Base-by-base conservation (phyloP, 805 yeast species). In the Kodamaea kaohsiungensis region DNA sequence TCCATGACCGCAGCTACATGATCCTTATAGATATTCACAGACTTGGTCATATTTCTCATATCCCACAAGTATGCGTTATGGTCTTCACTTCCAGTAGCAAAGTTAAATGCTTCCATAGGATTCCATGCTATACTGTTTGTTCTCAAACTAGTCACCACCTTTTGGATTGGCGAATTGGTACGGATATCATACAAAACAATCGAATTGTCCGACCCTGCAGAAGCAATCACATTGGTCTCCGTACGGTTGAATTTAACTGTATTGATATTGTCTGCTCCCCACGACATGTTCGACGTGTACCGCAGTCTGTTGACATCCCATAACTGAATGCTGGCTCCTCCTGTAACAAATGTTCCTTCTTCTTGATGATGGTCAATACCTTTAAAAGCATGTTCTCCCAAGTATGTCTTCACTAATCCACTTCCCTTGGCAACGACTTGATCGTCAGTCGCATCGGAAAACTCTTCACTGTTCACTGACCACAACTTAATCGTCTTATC, bases 1-100 rank as follows among this genome's bases (percentile, higher is more conserved):
- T 89, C 96, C 85, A 93, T 82, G 9, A 95, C 96, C 0, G 98
- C 97, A 48, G 96, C 87, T 40, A 93, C 97, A 70, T 95, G 99
- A 71, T 91, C 98, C 73, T 93, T 91, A 72, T 81, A 90, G 10
- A 96, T 91, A 60, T 91, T 92, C 49, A 87, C 69, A 1, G 98
- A 87, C 53, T 89, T 80, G 46, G 79, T 79, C 83, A 96, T 78
- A 65, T 92, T 89, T 68, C 99, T 81, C 98, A 96, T 93, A 73
- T 95, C 99, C 84, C 97, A 96, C 52, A 88, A 80, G 69, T 95
- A 95, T 8, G 88, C 86, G 68, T 95, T 95, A 71, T 93, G 98
- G 75, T 95, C 98, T 72, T 95, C 99, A 65, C 85, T 84, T 2
- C 91, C 98, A 42, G 89, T 84, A 15, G 92, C 98, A 74, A 95